These are phyloP conservation scores for Nemania diffusa DNA, from an alignment of 2,329 filamentous ascomycete species.

Conservation along the genomic window DNA sequence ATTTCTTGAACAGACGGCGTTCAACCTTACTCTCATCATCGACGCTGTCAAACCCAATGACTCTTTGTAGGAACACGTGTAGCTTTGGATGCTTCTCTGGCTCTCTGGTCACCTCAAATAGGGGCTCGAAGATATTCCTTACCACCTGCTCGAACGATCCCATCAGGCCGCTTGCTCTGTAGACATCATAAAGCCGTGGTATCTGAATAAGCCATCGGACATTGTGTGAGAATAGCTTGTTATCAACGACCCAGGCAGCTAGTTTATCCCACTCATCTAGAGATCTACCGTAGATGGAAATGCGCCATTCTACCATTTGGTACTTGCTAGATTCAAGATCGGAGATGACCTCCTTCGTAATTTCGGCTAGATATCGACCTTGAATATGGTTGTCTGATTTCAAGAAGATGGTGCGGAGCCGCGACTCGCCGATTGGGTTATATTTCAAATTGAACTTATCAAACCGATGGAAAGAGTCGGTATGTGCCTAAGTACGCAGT, in stretches of 20 bases:
- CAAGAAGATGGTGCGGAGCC: conserved; percentile 95
- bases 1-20: conserved; percentile 93
- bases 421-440: conserved; percentile 95
- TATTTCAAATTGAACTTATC: conserved; percentile 99
- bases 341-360: conserved; percentile 96
- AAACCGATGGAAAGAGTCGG: conserved; percentile 97
- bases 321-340: conserved; percentile 99
- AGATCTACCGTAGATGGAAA: conserved; percentile 93
- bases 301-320: conserved; percentile 99
- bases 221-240: conserved; percentile 97
- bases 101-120: conserved; percentile 93
- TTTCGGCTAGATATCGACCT: conserved; percentile 94
- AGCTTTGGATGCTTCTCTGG: conserved; percentile 89
- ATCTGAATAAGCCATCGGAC: conserved; percentile 97
- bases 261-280: conserved; percentile 98
- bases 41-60: conserved; percentile 96
- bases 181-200: conserved; percentile 93
- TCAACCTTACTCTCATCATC: conserved; percentile 98
- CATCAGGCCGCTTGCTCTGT: conserved; percentile 89
- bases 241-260: conserved; percentile 96
- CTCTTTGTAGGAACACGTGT: conserved; percentile 91
- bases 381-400: conserved; percentile 99
- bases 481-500: conserved; percentile 74
- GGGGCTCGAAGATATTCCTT: conserved; percentile 88
- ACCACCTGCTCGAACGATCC: conserved; percentile 90